These are phyloP conservation scores for Spergularia bocconei DNA, from an alignment of 148 eudicot species.

Conservation along the genomic window DNA sequence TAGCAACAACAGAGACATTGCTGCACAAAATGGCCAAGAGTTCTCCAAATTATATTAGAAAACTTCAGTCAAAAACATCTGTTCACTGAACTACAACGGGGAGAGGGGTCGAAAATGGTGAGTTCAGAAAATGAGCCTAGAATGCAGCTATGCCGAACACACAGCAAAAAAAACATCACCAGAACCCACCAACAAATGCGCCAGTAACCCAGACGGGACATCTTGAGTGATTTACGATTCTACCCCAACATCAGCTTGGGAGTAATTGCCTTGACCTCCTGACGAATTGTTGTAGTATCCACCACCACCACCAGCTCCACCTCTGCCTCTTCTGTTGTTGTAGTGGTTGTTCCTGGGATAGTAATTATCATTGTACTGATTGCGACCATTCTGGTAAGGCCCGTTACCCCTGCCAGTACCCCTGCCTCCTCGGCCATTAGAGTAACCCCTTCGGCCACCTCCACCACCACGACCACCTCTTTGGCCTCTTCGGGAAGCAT, in stretches of 20 bases:
- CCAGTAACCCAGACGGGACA: not conserved
- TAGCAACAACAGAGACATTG: not conserved
- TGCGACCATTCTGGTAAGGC: constrained; percentile 65
- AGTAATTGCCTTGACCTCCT: constrained; percentile 33
- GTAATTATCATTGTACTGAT: constrained; percentile 60
- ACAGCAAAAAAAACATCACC: constrained; percentile 12
- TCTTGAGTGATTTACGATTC: constrained; percentile 25
- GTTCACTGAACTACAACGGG: constrained; percentile 18
- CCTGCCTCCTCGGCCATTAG: constrained; percentile 80
- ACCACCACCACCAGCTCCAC: constrained; percentile 32
- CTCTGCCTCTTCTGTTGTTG: constrained; percentile 39
- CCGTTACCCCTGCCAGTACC: constrained; percentile 60
- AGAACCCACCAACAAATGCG: constrained; percentile 18
- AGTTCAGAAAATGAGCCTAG: constrained; percentile 21
- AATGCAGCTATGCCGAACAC: constrained; percentile 9
- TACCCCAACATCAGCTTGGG: constrained; percentile 31
- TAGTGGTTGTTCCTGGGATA: constrained; percentile 50
- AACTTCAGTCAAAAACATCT: constrained; percentile 22
- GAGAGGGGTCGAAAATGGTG: constrained; percentile 19
- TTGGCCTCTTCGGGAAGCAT: constrained; percentile 35
- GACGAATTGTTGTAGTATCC: constrained; percentile 37
- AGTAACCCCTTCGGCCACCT: constrained; percentile 57
- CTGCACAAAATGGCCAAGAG: constrained; percentile 10
- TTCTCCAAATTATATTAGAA: constrained; percentile 26
- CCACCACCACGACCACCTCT: constrained; percentile 59